phyloP scores from a whole-genome alignment of 129 eudicot genomes.

The Saussurea involucrata region DNA sequence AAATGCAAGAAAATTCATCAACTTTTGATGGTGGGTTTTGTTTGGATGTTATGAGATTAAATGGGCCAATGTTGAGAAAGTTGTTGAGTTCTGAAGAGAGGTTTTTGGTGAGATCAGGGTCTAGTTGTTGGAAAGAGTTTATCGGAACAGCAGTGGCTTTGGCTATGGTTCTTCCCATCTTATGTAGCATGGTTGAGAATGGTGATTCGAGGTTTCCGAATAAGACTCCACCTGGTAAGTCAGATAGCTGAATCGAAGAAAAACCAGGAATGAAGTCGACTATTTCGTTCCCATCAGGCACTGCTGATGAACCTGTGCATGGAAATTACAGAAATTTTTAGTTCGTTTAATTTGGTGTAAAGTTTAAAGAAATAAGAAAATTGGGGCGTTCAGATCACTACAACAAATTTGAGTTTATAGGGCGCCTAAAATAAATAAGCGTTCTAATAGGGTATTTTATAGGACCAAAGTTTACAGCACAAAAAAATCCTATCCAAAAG shows the following conservation, averaged over 20 bases:
- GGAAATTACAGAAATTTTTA: neutral
- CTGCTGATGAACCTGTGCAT: constrained; percentile 22
- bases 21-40: neutral
- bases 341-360: neutral
- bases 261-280: constrained; percentile 54
- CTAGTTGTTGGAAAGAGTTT: constrained; percentile 63
- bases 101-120: constrained; percentile 36
- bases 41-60: constrained; percentile 28
- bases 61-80: constrained; percentile 55
- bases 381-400: too few species aligned
- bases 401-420: too few species aligned
- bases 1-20: constrained; percentile 42
- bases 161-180: constrained; percentile 44
- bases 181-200: constrained; percentile 41
- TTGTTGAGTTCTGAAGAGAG: constrained; percentile 34
- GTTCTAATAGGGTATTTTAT: too few species aligned
- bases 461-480: too few species aligned
- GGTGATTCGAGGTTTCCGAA: constrained; percentile 46
- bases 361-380: neutral
- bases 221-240: constrained; percentile 50
- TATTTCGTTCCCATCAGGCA: constrained; percentile 29
- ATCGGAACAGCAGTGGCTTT: constrained; percentile 48
- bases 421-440: too few species aligned
- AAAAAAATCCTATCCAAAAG: too few species aligned
- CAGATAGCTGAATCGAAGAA: constrained; percentile 24